Percentiles rank a stretch among this genome's conserved stretches.
Evolutionary conservation across 345 rosid species (phyloP).

Genomic region (Punica granatum): DNA sequence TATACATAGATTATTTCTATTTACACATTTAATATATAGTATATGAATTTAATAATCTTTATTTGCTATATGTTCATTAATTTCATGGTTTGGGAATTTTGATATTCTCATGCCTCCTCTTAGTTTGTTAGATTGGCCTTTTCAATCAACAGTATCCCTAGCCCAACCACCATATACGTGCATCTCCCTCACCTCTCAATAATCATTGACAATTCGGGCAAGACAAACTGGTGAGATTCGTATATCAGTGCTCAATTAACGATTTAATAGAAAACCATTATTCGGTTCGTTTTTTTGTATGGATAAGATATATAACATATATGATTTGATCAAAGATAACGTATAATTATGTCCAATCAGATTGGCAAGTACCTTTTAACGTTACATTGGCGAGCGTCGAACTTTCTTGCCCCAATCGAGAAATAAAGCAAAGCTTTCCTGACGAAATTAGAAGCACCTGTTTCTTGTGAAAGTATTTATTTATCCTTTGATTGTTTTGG

Average conservation of each 20-base stretch:
- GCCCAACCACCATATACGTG: slow-evolving; percentile 10
- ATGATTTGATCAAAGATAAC: background rate
- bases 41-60: background rate
- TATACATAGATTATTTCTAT: background rate
- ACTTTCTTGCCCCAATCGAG: background rate
- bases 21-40: background rate
- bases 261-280: background rate
- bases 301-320: background rate
- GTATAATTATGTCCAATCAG: background rate
- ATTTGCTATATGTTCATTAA: background rate
- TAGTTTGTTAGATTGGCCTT: background rate
- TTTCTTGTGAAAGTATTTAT: no score
- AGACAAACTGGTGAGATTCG: background rate
- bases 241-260: background rate
- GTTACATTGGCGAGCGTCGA: background rate
- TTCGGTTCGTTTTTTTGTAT: background rate
- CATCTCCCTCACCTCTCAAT: background rate
- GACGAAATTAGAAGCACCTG: no score
- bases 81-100: background rate
- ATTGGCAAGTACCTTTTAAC: background rate
- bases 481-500: no score
- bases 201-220: background rate
- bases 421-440: no score
- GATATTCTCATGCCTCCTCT: background rate
- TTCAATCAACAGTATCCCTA: background rate